Conservation (phyloP, 2,329 filamentous ascomycete genomes). For the Grosmannia clavigera region DNA sequence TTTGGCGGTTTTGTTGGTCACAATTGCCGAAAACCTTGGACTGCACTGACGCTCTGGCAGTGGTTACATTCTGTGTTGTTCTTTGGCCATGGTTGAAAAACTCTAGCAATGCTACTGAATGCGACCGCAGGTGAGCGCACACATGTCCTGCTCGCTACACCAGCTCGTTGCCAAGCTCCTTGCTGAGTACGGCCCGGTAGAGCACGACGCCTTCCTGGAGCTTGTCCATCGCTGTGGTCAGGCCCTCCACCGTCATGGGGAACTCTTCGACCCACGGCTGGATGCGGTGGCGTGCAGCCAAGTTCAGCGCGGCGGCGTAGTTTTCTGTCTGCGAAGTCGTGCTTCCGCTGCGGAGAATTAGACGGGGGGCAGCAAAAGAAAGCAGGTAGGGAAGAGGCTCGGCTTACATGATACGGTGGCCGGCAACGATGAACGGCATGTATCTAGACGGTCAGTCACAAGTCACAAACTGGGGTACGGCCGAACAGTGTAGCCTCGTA, state of each 20-base stretch:
- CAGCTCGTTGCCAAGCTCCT: background rate
- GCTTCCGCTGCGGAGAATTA: background rate
- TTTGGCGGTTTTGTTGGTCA: no score
- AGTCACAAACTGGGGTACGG: background rate
- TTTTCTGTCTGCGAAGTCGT: slow-evolving; percentile 19
- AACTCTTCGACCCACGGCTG: slow-evolving; percentile 43
- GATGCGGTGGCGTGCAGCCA: slow-evolving; percentile 45
- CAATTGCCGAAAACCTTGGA: background rate
- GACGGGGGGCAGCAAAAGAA: background rate
- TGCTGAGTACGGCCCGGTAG: slow-evolving; percentile 31
- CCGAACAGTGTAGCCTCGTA: background rate
- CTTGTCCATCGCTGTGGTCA: slow-evolving; percentile 38
- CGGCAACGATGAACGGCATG: slow-evolving; percentile 30
- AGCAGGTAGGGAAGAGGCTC: background rate
- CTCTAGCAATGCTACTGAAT: background rate
- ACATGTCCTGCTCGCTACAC: background rate
- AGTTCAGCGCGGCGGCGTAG: slow-evolving; percentile 39
- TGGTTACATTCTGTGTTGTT: no score
- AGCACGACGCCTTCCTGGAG: slow-evolving; percentile 33
- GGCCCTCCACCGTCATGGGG: slow-evolving; percentile 27
- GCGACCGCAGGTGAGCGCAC: background rate
- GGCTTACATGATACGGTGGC: slow-evolving; percentile 21
- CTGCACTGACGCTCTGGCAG: no score
- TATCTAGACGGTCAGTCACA: background rate
- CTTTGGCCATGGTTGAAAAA: no score